Evolutionary conservation across 257 asterid species (phyloP), one percentile per base, ranked within the genome.

Genomic region (Solanum piurae): DNA sequence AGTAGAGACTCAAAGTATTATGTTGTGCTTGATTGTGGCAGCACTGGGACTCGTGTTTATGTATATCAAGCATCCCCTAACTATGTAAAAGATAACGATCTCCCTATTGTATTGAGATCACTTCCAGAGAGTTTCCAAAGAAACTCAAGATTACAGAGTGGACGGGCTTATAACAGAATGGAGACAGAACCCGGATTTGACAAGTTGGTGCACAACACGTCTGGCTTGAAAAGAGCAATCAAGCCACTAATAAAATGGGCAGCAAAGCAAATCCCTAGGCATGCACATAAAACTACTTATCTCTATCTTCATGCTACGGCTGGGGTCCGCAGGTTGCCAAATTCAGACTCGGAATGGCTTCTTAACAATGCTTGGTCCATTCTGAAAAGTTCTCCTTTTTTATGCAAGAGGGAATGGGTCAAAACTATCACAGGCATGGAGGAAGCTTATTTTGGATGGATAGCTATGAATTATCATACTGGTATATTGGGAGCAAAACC

Each of bases 151-250:
- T 91, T 95, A 18, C 92, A 91, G 87, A 90, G 90, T 52, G 94
- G 98, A 46, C 96, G 99, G 84, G 99, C 99, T 84, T 97, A 95
- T 92, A 94, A 95, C 92, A 91, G 99, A 91, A 96, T 95, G 99
- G 99, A 97, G 92, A 95, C 98, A 12, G 99, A 96, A 91, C 99
- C 99, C 49, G 99, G 99, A 27, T 92, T 97, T 86, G 99, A 97
- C 93, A 97, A 94, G 91, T 92, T 97, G 92, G 98, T 97, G 69
- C 95, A 89, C 87, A 93, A 97, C 89, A 88, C 85, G 66, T 91
- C 99, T 55, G 96, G 98, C 21, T 89, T 96, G 94, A 93, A 84
- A 88, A 69, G 87, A 87, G 96, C 93, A 88, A 92, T 94, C 58
- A 91, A 90, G 80, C 99, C 99, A 66, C 98, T 96, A 68, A 89